These are phyloP conservation scores for Microbotryum silenes-acaulis DNA, from an alignment of 1,284 basidiomycete genomes.

Conservation along the genomic window DNA sequence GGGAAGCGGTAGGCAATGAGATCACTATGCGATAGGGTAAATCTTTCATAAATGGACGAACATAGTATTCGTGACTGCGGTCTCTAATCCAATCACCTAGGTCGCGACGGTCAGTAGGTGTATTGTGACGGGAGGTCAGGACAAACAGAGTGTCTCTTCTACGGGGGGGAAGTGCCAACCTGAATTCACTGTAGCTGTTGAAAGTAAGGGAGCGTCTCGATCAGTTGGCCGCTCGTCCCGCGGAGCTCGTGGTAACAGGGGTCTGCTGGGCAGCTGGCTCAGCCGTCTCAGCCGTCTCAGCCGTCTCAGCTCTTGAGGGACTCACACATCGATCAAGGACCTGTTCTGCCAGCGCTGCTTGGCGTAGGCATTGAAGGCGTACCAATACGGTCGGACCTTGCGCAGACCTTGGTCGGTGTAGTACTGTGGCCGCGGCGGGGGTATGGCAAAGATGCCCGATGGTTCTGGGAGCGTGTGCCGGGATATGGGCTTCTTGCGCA, in stretches of 20 bases:
- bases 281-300: no score
- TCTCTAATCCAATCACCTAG: constrained; percentile 35
- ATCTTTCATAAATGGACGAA: constrained; percentile 10
- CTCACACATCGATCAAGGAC: constrained; percentile 51
- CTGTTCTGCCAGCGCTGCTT: constrained; percentile 82
- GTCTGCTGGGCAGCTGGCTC: no score
- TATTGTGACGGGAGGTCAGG: constrained; percentile 6
- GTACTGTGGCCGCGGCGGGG: constrained; percentile 23
- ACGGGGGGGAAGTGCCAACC: constrained; percentile 42
- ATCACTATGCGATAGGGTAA: not conserved
- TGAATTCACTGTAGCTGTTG: constrained; percentile 35
- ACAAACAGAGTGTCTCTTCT: not conserved
- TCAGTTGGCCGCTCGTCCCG: not conserved
- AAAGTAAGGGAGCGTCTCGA: not conserved
- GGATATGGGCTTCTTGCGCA: no score
- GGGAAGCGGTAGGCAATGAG: not conserved
- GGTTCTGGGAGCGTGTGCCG: constrained; percentile 14
- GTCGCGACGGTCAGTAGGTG: constrained; percentile 1
- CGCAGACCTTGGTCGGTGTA: constrained; percentile 37
- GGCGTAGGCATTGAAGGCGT: constrained; percentile 71
- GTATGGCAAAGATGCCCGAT: constrained; percentile 18
- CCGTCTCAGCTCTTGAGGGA: constrained; percentile 11
- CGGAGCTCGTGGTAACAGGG: no score
- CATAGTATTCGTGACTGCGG: constrained; percentile 43
- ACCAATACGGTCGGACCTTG: constrained; percentile 47